Conservation (phyloP, 2,329 filamentous ascomycete species). For the Cercospora sesami region DNA sequence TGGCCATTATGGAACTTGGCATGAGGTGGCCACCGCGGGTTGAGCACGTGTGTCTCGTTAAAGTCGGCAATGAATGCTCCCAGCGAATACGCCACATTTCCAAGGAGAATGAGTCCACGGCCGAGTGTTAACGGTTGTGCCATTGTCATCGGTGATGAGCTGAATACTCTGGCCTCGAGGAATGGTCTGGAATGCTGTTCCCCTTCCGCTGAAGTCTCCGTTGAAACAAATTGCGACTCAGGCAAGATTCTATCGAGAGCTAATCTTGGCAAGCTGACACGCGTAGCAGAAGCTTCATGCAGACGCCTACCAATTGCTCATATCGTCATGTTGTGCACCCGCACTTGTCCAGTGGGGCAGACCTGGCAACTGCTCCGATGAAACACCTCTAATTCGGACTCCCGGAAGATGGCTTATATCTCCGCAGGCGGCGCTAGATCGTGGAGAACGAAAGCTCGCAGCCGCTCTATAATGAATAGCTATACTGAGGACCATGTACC, state of each 20-base stretch:
- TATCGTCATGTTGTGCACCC: background rate
- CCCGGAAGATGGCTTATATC: background rate
- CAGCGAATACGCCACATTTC: slow-evolving; percentile 36
- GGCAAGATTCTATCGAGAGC: background rate
- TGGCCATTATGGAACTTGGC: slow-evolving; percentile 56
- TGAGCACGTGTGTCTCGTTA: slow-evolving; percentile 50
- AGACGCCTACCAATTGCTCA: background rate
- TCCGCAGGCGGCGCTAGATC: background rate
- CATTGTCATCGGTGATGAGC: background rate
- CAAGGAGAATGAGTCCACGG: slow-evolving; percentile 36
- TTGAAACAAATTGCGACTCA: background rate
- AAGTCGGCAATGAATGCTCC: slow-evolving; percentile 39
- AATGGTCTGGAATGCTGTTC: background rate
- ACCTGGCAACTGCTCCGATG: background rate
- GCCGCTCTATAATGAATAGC: background rate
- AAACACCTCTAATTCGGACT: background rate
- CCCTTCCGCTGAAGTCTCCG: background rate
- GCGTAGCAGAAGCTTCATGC: background rate
- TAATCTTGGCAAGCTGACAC: background rate
- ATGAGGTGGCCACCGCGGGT: slow-evolving; percentile 53
- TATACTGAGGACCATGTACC: background rate
- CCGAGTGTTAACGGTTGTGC: slow-evolving; percentile 30
- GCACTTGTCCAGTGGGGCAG: background rate
- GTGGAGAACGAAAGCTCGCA: background rate
- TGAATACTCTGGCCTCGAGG: background rate